Conservation (phyloP, 768 basidiomycete species). For the Vararia minispora region DNA sequence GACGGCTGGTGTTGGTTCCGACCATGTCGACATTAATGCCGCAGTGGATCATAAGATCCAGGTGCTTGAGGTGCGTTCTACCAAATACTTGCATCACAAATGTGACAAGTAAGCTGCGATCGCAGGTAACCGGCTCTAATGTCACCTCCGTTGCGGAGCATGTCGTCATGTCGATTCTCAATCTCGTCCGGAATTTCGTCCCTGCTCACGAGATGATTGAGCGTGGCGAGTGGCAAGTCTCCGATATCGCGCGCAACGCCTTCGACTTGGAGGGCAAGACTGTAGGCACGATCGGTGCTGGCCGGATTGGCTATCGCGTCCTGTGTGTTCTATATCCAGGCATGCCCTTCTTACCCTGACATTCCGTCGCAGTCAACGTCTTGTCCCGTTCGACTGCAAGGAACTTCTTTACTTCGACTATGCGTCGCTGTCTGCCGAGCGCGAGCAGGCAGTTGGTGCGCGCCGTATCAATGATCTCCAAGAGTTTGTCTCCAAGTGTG, state of each 20-base stretch:
- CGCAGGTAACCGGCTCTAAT: constrained; percentile 27
- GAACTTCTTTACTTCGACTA: constrained; percentile 36
- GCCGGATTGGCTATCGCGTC: constrained; percentile 32
- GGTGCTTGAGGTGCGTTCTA: constrained; percentile 46
- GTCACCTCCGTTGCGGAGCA: constrained; percentile 34
- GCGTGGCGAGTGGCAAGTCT: constrained; percentile 30
- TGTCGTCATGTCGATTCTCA: constrained; percentile 31
- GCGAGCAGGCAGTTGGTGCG: constrained; percentile 22
- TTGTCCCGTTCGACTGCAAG: constrained; percentile 31
- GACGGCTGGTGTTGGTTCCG: constrained; percentile 79
- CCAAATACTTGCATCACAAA: background rate
- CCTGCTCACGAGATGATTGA: constrained; percentile 28
- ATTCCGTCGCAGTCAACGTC: too few relatives aligned
- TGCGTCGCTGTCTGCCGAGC: constrained; percentile 20
- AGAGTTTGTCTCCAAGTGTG: constrained; percentile 15
- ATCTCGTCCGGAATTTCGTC: constrained; percentile 33
- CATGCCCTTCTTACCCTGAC: too few relatives aligned
- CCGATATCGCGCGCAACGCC: constrained; percentile 26
- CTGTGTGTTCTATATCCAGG: too few relatives aligned
- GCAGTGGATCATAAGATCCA: constrained; percentile 66
- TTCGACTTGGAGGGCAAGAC: constrained; percentile 38
- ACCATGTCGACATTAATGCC: constrained; percentile 77
- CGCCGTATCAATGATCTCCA: constrained; percentile 27
- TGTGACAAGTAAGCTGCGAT: background rate
- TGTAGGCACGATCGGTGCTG: constrained; percentile 33